Evolutionary conservation across 2,329 filamentous ascomycete genomes (phyloP), one percentile per base, ranked within the genome.

Genomic region (Ilyonectria destructans): DNA sequence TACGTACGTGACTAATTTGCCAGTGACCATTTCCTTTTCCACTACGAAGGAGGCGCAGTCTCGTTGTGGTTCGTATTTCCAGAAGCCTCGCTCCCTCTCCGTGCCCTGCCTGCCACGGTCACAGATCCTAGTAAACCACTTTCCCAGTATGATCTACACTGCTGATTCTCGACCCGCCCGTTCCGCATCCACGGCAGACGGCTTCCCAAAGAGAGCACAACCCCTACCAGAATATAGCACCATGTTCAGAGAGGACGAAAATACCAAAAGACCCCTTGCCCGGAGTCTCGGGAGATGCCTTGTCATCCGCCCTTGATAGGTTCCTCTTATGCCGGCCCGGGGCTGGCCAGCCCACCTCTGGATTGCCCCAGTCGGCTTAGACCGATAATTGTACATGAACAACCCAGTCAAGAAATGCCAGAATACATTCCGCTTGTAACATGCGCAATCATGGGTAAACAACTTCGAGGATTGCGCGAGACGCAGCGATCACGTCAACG

Each of bases 1-100:
- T 35, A 6, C n/a, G 29, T 33, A 33, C 51, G 51, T 54, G 37
- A 35, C 23, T 54, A 54, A 35, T 54, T 54, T 54, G 10, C 31
- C n/a, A 54, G 35, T n/a, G n/a, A 21, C 29, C 51, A 54, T 19
- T 54, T 45, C 64, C 58, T 54, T 54, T 48, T 54, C 54, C 54
- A 54, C 58, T 54, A 62, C 64, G 37, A 54, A 67, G 17, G 45
- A 57, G 52, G 63, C 58, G 52, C 58, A 58, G 58, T 49, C 58
- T 62, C 17, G 52, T 21, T 37, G 33, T 37, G 48, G 21, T 37
- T 31, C 52, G 26, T 51, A 55, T 48, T 54, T 52, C 52, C 45
- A 66, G 26, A 33, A 51, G 49, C 49, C 26, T 62, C 26, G 26
- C 15, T 62, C 54, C 29, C 37, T 19, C 46, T 61, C 52, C 64